Percentiles rank a stretch among this genome's conserved stretches.
phyloP scores from a whole-genome alignment of 2,329 filamentous ascomycete genomes.

The Phoma herbarum region DNA sequence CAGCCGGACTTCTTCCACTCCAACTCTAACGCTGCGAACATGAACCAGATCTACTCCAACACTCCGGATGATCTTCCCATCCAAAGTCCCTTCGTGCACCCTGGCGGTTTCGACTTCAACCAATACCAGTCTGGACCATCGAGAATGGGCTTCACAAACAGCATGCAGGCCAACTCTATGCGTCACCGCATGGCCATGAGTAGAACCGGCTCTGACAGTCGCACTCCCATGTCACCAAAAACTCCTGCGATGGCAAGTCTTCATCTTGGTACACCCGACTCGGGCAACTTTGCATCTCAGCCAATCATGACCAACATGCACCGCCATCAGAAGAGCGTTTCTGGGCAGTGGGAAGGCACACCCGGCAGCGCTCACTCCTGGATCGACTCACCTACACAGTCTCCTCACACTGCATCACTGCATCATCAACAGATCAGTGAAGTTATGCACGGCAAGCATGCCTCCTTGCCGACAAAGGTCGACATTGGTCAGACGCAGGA shows the following conservation, averaged over 20 bases:
- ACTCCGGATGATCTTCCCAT: constrained; percentile 93
- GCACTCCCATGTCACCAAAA: constrained; percentile 86
- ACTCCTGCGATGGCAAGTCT: constrained; percentile 78
- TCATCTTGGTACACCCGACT: constrained; percentile 75
- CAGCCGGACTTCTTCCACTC: constrained; percentile 64
- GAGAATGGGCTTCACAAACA: constrained; percentile 52
- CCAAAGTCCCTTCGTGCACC: constrained; percentile 84
- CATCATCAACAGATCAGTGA: constrained; percentile 83
- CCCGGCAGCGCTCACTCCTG: constrained; percentile 85
- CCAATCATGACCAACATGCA: constrained; percentile 75
- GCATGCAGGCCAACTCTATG: constrained; percentile 46
- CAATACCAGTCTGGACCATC: constrained; percentile 76
- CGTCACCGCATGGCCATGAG: constrained; percentile 61
- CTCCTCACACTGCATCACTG: constrained; percentile 74
- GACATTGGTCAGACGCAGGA: constrained; percentile 78
- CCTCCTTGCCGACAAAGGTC: constrained; percentile 90
- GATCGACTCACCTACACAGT: constrained; percentile 87
- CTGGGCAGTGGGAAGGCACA: constrained; percentile 90
- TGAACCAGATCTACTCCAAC: constrained; percentile 81
- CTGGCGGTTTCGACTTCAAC: constrained; percentile 73
- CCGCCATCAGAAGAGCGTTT: constrained; percentile 81
- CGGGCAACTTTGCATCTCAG: constrained; percentile 76
- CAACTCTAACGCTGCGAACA: constrained; percentile 64
- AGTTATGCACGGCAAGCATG: constrained; percentile 85
- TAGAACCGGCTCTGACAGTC: constrained; percentile 70